These are phyloP conservation scores for Climacium dendroides DNA, from an alignment of 225 moss, liverwort and hornwort genomes.

Conservation along the genomic window DNA sequence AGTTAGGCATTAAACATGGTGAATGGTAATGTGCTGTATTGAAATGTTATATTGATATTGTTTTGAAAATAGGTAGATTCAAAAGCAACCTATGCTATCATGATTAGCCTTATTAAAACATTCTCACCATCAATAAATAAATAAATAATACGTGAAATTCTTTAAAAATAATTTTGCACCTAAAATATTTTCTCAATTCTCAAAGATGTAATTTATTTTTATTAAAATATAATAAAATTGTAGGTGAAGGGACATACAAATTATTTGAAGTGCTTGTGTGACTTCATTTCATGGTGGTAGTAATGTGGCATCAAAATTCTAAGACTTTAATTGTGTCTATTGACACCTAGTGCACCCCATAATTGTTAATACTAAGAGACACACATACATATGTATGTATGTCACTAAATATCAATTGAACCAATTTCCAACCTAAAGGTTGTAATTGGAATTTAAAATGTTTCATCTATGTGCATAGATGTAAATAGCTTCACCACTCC, in stretches of 20 bases:
- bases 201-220: neutral
- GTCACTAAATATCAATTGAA: accelerated
- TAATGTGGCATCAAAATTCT: too few species aligned
- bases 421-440: accelerated
- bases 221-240: neutral
- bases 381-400: too few species aligned
- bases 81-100: neutral
- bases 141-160: neutral
- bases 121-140: neutral
- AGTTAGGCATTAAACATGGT: accelerated
- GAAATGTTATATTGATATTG: neutral
- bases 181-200: neutral
- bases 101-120: neutral
- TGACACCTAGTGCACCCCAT: neutral
- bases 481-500: too few species aligned
- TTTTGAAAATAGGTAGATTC: neutral
- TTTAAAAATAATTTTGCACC: accelerated
- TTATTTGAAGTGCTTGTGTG: neutral
- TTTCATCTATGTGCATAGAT: neutral
- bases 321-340: neutral
- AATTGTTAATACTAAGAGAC: neutral
- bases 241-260: neutral
- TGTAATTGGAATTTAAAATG: neutral
- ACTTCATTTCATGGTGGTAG: neutral
- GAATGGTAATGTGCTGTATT: neutral